Evolutionary conservation across 495 filamentous ascomycete species (phyloP), one percentile per base, ranked within the genome.

Genomic region (Aspergillus incahuasiensis): DNA sequence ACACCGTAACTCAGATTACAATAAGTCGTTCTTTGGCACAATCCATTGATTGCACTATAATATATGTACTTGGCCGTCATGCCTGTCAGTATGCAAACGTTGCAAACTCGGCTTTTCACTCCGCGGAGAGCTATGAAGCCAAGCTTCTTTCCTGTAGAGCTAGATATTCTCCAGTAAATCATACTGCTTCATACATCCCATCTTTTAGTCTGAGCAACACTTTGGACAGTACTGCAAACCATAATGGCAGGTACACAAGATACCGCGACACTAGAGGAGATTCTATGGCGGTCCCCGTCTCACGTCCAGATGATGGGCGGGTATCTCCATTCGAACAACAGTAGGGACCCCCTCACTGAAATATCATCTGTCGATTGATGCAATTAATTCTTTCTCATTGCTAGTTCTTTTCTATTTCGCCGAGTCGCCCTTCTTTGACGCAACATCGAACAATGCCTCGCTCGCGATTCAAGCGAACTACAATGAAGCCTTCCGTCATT

Each of bases 351-450:
- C 35, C 49, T 52, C 32, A 48, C 45, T 47, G 38, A 6, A 50
- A 15, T 28, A 34, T n/a, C 20, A 5, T 34, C 35, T 16, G 21
- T 41, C 34, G 16, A 53, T 40, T 30, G 7, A 42, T 34, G 46
- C 40, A 41, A 30, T 28, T 48, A 48, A 48, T 43, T 52, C 4
- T 43, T 40, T 41, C 35, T 15, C 11, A 30, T 45, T n/a, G 39
- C 13, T 43, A 77, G 85, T 97, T 25, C 86, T 95, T 46, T 90
- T 86, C 71, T 98, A 98, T 70, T 97, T 98, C 67, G 81, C 84
- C 46, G 73, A 87, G 58, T 96, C 90, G 2, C 90, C 91, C 0
- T 98, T 96, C 77, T 97, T 89, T 69, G 94, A 98, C 64, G 76
- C 74, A 21, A 91, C 85, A 8, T 91, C 90, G 32, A 97, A 96